These are phyloP conservation scores for Claviceps pazoutovae DNA, from an alignment of 2,329 filamentous ascomycete species.

Conservation along the genomic window DNA sequence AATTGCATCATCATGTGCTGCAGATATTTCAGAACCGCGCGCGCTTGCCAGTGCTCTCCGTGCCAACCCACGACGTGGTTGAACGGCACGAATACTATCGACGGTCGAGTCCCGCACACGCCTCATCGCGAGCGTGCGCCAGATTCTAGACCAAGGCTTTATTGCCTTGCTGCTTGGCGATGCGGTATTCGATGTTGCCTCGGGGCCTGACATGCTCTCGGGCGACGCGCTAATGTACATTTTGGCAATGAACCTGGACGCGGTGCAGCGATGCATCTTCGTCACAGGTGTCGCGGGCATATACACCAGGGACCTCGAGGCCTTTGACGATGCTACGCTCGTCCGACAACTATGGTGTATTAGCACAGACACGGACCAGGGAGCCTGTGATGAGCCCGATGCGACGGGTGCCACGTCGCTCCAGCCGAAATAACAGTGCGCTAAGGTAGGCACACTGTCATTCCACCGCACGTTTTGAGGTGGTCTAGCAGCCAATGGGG, in stretches of 20 bases:
- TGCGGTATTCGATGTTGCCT: neutral
- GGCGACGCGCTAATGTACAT: constrained; percentile 3
- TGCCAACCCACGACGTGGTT: constrained; percentile 2
- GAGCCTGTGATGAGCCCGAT: neutral
- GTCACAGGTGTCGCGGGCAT: constrained; percentile 3
- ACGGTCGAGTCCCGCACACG: neutral
- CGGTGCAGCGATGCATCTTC: constrained; percentile 2
- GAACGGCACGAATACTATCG: neutral
- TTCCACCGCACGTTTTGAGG: too few species aligned
- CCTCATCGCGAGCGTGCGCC: neutral
- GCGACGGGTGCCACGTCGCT: neutral
- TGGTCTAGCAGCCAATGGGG: too few species aligned
- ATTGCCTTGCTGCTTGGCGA: constrained; percentile 1
- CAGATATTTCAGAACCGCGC: neutral
- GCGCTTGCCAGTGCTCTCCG: neutral
- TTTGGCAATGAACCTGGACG: neutral
- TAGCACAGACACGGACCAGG: too few species aligned
- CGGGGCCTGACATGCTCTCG: neutral
- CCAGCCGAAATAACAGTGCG: too few species aligned
- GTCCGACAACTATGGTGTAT: neutral
- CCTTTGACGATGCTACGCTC: neutral
- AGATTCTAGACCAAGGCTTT: neutral
- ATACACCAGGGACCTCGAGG: neutral
- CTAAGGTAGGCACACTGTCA: too few species aligned
- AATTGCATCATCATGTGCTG: constrained; percentile 1